These are phyloP conservation scores for Lithohypha guttulata DNA, from an alignment of 2,329 filamentous ascomycete genomes.

Conservation along the genomic window DNA sequence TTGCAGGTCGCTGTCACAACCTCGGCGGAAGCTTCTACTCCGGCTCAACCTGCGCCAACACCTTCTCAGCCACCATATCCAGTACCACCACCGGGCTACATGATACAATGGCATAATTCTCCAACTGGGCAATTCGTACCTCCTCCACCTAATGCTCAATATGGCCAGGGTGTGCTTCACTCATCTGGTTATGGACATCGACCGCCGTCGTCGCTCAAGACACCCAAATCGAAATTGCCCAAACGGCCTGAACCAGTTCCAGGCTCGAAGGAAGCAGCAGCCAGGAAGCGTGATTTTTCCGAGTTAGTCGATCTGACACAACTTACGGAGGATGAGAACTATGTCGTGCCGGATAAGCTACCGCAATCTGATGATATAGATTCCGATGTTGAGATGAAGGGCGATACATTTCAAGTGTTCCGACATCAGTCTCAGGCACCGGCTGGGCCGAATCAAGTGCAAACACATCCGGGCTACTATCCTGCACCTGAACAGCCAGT, in stretches of 20 bases:
- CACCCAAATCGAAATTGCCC: background rate
- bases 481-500: background rate
- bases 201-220: background rate
- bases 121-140: background rate
- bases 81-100: background rate
- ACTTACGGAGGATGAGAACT: slow-evolving; percentile 37
- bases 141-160: background rate
- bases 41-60: background rate
- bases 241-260: slow-evolving; percentile 18
- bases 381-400: slow-evolving; percentile 7
- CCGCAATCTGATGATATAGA: slow-evolving; percentile 10
- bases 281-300: slow-evolving; percentile 44
- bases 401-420: background rate
- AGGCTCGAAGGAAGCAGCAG: slow-evolving; percentile 43
- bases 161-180: background rate
- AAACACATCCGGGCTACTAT: background rate
- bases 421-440: background rate
- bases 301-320: slow-evolving; percentile 45
- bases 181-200: background rate
- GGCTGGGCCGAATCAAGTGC: background rate
- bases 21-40: background rate
- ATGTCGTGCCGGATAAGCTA: slow-evolving; percentile 24
- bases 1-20: no score
- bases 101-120: background rate
- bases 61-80: background rate